Conservation (phyloP, 495 filamentous ascomycete genomes). For the Lasiosphaeriaceae sp. region DNA sequence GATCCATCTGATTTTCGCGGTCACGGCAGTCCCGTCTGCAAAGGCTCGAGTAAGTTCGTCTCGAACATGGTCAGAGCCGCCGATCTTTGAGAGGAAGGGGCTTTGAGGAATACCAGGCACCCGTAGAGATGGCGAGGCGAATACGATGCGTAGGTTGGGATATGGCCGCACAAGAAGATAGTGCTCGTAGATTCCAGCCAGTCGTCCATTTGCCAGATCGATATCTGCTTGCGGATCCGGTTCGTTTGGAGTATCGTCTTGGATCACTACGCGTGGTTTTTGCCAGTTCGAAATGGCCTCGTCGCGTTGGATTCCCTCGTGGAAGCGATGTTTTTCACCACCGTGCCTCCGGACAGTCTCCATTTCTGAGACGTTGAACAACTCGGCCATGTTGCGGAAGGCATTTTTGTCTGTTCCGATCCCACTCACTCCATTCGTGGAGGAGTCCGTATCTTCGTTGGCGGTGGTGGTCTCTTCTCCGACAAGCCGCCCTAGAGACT, state of each 20-base stretch:
- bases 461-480: constrained; percentile 2
- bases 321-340: constrained; percentile 52
- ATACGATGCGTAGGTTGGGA: constrained; percentile 60
- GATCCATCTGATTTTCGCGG: constrained; percentile 60
- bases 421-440: constrained; percentile 9
- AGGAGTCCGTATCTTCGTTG: constrained; percentile 20
- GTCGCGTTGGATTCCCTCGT: constrained; percentile 35
- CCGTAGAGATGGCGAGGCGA: constrained; percentile 60
- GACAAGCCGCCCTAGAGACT: constrained; percentile 47
- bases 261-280: constrained; percentile 37
- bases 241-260: constrained; percentile 16
- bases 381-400: constrained; percentile 54
- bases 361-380: constrained; percentile 58
- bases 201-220: constrained; percentile 20
- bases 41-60: constrained; percentile 53
- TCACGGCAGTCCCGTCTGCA: constrained; percentile 52
- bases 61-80: constrained; percentile 48
- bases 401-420: constrained; percentile 22
- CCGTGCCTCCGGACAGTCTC: constrained; percentile 53
- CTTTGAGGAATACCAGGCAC: constrained; percentile 63
- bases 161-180: constrained; percentile 61
- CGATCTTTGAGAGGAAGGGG: constrained; percentile 57
- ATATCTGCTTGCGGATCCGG: constrained; percentile 2
- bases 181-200: constrained; percentile 48
- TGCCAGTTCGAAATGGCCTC: constrained; percentile 27